Conservation (phyloP, 139 green algal species). For the Tetradesmus lagerheimii region DNA sequence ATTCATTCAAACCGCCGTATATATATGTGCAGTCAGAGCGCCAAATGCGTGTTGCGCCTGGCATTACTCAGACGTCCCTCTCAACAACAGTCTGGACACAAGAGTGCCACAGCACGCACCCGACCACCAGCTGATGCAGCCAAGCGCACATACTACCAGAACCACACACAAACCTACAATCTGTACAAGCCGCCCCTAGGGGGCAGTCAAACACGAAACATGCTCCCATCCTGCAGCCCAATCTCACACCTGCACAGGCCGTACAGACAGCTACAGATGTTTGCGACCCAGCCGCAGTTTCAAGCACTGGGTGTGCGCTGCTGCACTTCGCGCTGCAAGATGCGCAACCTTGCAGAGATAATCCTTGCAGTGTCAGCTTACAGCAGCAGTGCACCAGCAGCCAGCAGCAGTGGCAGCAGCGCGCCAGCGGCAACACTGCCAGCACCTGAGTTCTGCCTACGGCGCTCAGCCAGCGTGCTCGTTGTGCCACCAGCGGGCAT, state of each 20-base stretch:
- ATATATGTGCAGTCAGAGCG: neutral
- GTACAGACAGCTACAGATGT: neutral
- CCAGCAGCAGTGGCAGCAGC: slow-evolving; percentile 5
- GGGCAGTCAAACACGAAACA: neutral
- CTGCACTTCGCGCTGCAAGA: no score
- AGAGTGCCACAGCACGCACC: no score
- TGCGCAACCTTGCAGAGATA: neutral
- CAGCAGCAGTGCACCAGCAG: neutral
- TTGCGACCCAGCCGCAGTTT: neutral
- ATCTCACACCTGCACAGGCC: neutral
- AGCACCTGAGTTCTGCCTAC: neutral
- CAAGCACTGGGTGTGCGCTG: neutral
- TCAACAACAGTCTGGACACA: neutral
- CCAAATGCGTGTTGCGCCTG: neutral
- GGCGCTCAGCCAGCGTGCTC: slow-evolving; percentile 9
- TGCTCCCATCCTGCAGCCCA: neutral
- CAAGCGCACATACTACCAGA: neutral
- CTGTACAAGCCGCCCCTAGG: neutral
- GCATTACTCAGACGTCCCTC: neutral
- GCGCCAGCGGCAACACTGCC: neutral
- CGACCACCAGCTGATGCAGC: neutral
- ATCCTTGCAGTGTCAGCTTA: neutral
- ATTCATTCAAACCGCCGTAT: neutral
- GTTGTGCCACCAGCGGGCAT: neutral
- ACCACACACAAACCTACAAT: neutral